Evolutionary conservation across 2,329 filamentous ascomycete genomes (phyloP), one percentile per base, ranked within the genome.

Genomic region (Fusarium anthophilum): DNA sequence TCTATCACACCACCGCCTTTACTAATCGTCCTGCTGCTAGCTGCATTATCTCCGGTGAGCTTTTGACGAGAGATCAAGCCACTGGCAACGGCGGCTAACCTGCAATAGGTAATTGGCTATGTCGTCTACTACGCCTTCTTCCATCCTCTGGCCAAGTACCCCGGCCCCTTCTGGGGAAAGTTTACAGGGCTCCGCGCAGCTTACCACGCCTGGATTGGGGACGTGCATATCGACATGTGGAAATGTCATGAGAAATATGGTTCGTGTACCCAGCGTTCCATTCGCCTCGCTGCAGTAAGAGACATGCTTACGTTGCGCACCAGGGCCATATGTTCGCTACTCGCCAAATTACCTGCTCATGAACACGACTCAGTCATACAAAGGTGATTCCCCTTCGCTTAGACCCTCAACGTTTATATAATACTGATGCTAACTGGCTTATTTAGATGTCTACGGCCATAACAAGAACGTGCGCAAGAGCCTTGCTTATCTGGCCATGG

Each of bases 81-180:
- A 32, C 28, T 24, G 9, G 13, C 15, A 47, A 20, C 54, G n/a
- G 39, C 39, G 13, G 28, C 55, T 59, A 51, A 59, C 24, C 43
- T 13, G 32, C 20, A 51, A 51, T 28, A 59, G 56, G 43, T 59
- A 35, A 51, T 50, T 7, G 32, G 43, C 44, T 59, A 51, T 62
- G 44, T 37, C 8, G 28, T 58, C 24, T 67, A 77, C 54, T 63
- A 45, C 18, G 35, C 55, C 10, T 57, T 60, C 35, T 77, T 76
- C 32, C 82, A 84, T 60, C 60, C 60, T 13, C 48, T 58, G 8
- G 60, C 60, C 24, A 59, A 59, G 41, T 63, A 57, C 54, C 60
- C 83, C 81, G 82, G 82, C 2, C 83, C 83, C 1, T 77, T 80
- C 18, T 59, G 82, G 6, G 80, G 79, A 4, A 80, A 79, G 60